phyloP scores from a whole-genome alignment of 1,284 basidiomycete species.

The Marasmius tenuissimus region DNA sequence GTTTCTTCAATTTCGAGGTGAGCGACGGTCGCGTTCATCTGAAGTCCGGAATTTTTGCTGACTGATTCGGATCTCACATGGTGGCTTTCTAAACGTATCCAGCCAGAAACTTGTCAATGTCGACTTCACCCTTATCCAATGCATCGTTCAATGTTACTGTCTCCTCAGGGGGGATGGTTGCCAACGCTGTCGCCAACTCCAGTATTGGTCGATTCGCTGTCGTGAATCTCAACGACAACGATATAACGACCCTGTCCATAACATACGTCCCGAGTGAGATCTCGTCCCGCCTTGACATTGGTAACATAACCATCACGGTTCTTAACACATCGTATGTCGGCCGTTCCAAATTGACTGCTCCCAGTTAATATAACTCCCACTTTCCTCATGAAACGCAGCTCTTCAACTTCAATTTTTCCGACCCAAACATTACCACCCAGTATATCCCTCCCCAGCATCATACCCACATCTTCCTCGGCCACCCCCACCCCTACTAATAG shows the following conservation, averaged over 20 bases:
- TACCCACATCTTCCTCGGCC: constrained; percentile 16
- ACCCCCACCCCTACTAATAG: constrained; percentile 12
- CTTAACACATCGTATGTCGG: constrained; percentile 37
- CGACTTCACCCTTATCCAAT: constrained; percentile 43
- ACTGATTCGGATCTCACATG: background rate
- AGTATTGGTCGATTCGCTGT: constrained; percentile 34
- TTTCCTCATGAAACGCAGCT: constrained; percentile 21
- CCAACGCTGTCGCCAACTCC: constrained; percentile 32
- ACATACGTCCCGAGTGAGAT: constrained; percentile 34
- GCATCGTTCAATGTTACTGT: constrained; percentile 51
- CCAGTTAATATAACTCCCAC: background rate
- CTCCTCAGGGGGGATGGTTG: constrained; percentile 34
- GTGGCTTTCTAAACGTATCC: background rate
- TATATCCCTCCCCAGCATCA: constrained; percentile 29
- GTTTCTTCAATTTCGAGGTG: constrained; percentile 54
- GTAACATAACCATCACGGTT: constrained; percentile 38
- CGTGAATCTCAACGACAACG: constrained; percentile 35
- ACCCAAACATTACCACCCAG: constrained; percentile 39
- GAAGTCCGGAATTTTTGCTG: background rate
- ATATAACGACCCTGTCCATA: constrained; percentile 40
- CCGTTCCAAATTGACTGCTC: background rate
- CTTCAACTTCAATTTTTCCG: constrained; percentile 40
- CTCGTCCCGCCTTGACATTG: constrained; percentile 39
- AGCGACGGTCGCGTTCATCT: constrained; percentile 7
- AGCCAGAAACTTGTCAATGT: constrained; percentile 48